These are phyloP conservation scores for Marasmius sp. DNA, from an alignment of 1,284 basidiomycete species.

Conservation along the genomic window DNA sequence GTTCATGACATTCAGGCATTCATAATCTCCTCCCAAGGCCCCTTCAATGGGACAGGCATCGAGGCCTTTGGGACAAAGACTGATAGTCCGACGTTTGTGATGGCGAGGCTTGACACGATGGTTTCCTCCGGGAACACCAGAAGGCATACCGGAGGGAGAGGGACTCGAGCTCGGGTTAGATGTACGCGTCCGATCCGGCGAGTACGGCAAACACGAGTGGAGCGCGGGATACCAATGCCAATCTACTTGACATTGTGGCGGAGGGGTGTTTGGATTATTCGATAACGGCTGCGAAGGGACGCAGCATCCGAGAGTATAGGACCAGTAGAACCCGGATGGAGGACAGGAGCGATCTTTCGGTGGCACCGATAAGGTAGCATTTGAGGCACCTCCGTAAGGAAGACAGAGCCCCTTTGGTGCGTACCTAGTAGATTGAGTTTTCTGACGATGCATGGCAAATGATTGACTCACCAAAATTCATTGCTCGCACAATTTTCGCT, in stretches of 20 bases:
- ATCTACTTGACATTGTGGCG: slow-evolving; percentile 48
- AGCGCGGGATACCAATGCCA: slow-evolving; percentile 45
- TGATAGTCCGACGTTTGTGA: slow-evolving; percentile 34
- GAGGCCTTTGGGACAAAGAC: slow-evolving; percentile 56
- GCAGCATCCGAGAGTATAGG: slow-evolving; percentile 36
- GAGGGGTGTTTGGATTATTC: slow-evolving; percentile 30
- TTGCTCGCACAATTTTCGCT: slow-evolving; percentile 24
- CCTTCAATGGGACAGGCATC: slow-evolving; percentile 63
- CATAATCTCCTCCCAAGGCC: slow-evolving; percentile 46
- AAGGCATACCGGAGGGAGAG: slow-evolving; percentile 32
- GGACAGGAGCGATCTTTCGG: slow-evolving; percentile 38
- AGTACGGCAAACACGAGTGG: slow-evolving; percentile 39
- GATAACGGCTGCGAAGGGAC: slow-evolving; percentile 18
- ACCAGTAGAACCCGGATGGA: slow-evolving; percentile 43
- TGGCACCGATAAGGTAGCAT: slow-evolving; percentile 43
- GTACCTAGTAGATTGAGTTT: slow-evolving; percentile 35
- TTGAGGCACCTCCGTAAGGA: slow-evolving; percentile 44
- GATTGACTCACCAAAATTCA: slow-evolving; percentile 42
- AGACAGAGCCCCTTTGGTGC: slow-evolving; percentile 46
- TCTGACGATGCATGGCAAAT: slow-evolving; percentile 9
- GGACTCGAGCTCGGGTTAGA: slow-evolving; percentile 18
- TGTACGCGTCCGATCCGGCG: slow-evolving; percentile 15
- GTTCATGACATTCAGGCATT: slow-evolving; percentile 57
- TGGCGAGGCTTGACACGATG: slow-evolving; percentile 30
- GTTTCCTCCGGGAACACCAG: slow-evolving; percentile 30